Conservation (phyloP, 2,329 filamentous ascomycete species). For the Proliferodiscus dingleyae region DNA sequence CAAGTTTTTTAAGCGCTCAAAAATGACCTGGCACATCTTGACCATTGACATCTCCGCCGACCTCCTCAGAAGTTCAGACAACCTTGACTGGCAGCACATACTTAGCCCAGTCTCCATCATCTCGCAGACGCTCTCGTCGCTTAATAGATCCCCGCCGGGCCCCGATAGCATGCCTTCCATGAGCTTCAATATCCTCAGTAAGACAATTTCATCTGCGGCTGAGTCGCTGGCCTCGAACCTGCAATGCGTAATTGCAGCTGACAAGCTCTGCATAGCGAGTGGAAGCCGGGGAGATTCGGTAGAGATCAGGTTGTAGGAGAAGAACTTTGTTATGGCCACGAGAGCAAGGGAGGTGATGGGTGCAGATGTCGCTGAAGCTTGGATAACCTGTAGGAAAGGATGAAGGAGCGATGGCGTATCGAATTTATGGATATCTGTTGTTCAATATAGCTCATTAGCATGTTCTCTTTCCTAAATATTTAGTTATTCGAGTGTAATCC, state of each 20-base stretch:
- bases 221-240: slow-evolving; percentile 96
- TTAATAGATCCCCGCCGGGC: slow-evolving; percentile 85
- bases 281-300: slow-evolving; percentile 80
- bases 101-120: slow-evolving; percentile 99
- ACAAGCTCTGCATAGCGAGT: slow-evolving; percentile 89
- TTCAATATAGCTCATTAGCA: slow-evolving; percentile 25
- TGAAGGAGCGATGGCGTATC: slow-evolving; percentile 86
- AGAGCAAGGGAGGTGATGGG: slow-evolving; percentile 93
- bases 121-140: slow-evolving; percentile 96
- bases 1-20: slow-evolving; percentile 83
- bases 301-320: slow-evolving; percentile 88
- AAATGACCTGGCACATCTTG: slow-evolving; percentile 98
- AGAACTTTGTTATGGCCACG: slow-evolving; percentile 91
- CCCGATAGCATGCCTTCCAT: slow-evolving; percentile 99
- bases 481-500: neutral
- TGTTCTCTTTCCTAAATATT: neutral
- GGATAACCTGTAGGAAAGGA: slow-evolving; percentile 93
- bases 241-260: slow-evolving; percentile 93
- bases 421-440: slow-evolving; percentile 74
- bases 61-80: slow-evolving; percentile 83
- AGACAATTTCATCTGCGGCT: slow-evolving; percentile 89
- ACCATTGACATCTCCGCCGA: slow-evolving; percentile 97
- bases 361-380: slow-evolving; percentile 91
- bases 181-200: slow-evolving; percentile 87
- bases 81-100: slow-evolving; percentile 90